Percentiles rank a stretch among this genome's conserved stretches.
These are phyloP conservation scores for Orbilia quercus DNA, from an alignment of 2,329 filamentous ascomycete species.

Conservation along the genomic window DNA sequence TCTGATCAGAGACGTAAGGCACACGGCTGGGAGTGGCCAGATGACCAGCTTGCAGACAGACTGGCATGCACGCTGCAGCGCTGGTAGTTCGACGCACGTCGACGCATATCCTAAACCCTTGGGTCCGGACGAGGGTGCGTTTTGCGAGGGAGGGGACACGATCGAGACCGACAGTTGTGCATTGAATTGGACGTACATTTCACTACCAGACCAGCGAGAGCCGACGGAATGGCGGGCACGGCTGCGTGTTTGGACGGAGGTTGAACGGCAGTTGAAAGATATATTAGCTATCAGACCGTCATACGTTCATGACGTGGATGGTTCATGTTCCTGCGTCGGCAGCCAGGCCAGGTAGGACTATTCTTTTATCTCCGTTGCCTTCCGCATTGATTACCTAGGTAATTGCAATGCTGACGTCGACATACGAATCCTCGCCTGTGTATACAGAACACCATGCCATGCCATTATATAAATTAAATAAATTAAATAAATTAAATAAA, in stretches of 20 bases:
- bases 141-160: conserved; percentile 9
- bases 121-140: conserved; percentile 3
- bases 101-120: not conserved
- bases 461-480: too few relatives aligned
- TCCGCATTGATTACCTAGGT: too few relatives aligned
- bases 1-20: not conserved
- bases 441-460: too few relatives aligned
- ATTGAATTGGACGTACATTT: too few relatives aligned
- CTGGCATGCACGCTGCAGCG: too few relatives aligned
- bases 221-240: conserved; percentile 2
- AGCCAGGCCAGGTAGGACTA: not conserved
- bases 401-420: too few relatives aligned
- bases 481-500: too few relatives aligned
- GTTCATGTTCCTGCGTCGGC: too few relatives aligned
- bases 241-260: conserved; percentile 34
- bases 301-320: conserved; percentile 1
- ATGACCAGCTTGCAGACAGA: not conserved
- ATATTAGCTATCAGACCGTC: not conserved
- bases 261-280: not conserved
- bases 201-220: too few relatives aligned
- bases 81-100: too few relatives aligned
- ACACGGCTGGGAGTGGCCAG: not conserved
- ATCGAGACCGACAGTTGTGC: conserved; percentile 7
- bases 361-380: not conserved
- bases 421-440: too few relatives aligned